Base-by-base conservation (phyloP, 106 monocot species). In the Allium sativum region DNA sequence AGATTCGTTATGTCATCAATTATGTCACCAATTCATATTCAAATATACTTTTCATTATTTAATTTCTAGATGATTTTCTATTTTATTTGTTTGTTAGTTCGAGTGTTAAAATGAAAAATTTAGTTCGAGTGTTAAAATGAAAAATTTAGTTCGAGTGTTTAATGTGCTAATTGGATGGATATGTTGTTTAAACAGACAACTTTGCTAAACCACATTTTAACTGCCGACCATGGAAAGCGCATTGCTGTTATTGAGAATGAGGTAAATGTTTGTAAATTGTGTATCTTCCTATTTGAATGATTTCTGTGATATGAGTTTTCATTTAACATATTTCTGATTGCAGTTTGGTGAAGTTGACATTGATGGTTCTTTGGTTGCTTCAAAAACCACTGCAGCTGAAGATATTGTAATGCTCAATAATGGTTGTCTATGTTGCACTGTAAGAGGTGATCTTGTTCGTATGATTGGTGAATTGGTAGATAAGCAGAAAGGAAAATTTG, bases 381-480 rank as follows among this genome's bases (percentile, higher is more conserved):
- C 86, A n/a, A 76, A 90, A 79, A 81, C 83, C 58, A 70, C 81
- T 67, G 94, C 81, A 65, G 84, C 66, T 67, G 94, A 95, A 70
- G 94, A 95, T 72, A 95, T 95, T 65, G 51, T 95, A 42, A 95
- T 95, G 89, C 86, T 95, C 53, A 95, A 95, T 68, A 95, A 95
- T 81, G 94, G 94, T 43, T 95, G 94, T 52, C 81, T 95, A 46
- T 95, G 94, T 76, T 95, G 94, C 68, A 95, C 94, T 52, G 94
- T 95, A 42, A 89, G 94, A 72, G 94, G 94, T 63, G 94, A 95
- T 73, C 86, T 95, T 70, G 94, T 95, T 50, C 80, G 94, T 52
- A 86, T 95, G 86, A 95, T 95, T 58, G 63, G 76, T 62, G 94
- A 95, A 70, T 66, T 95, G 77, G 81, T 95, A 68, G 70, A 77